A percentile compares a stretch with the other conserved stretches of the same genome.
Conservation (phyloP, 2,329 filamentous ascomycete genomes). For the Graphilbum sp. region DNA sequence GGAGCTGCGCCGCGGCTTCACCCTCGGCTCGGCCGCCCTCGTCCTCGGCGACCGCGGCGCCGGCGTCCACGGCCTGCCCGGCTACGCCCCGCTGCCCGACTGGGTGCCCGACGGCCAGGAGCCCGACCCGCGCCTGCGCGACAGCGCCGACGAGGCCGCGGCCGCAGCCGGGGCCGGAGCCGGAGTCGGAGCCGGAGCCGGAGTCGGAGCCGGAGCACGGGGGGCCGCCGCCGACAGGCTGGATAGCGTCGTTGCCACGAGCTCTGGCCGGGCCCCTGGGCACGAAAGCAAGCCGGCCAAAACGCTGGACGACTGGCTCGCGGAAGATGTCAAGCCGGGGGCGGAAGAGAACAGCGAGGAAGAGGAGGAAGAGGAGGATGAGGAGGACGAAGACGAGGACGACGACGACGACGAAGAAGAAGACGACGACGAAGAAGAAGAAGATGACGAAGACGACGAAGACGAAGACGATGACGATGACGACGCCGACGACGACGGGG, state of each 20-base stretch:
- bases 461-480: slow-evolving; percentile 39
- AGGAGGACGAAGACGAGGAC: slow-evolving; percentile 27
- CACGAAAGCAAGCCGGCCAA: slow-evolving; percentile 41
- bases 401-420: slow-evolving; percentile 31
- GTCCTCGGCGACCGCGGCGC: slow-evolving; percentile 46
- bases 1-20: slow-evolving; percentile 60
- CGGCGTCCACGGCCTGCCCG: slow-evolving; percentile 55
- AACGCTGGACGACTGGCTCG: slow-evolving; percentile 86
- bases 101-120: slow-evolving; percentile 74
- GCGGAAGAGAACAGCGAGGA: slow-evolving; percentile 31
- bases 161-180: slow-evolving; percentile 17
- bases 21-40: slow-evolving; percentile 71
- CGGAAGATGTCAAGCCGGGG: slow-evolving; percentile 42
- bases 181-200: too few species aligned
- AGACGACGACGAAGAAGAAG: slow-evolving; percentile 48
- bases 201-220: too few species aligned
- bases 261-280: slow-evolving; percentile 28
- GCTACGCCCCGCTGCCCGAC: slow-evolving; percentile 64
- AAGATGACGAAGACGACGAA: slow-evolving; percentile 21
- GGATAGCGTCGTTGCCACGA: too few species aligned
- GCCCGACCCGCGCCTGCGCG: slow-evolving; percentile 58
- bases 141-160: slow-evolving; percentile 29
- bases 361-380: slow-evolving; percentile 33
- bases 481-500: slow-evolving; percentile 36
- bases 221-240: too few species aligned